Conservation (phyloP, 2,329 filamentous ascomycete species). For the Daldinia eschscholtzii region DNA sequence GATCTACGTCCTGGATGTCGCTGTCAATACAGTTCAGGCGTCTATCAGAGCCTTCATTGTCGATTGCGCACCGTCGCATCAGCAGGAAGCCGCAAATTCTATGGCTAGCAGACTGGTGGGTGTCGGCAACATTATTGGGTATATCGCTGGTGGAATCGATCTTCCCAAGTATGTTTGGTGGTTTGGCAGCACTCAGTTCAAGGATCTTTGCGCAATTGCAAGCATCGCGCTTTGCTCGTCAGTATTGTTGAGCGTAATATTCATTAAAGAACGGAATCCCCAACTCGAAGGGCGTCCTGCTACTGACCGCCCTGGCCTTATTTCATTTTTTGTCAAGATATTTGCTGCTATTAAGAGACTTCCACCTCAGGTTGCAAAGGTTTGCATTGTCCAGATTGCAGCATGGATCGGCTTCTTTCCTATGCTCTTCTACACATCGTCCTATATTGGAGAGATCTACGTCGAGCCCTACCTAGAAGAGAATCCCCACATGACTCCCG, state of each 20-base stretch:
- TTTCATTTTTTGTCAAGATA: slow-evolving; percentile 84
- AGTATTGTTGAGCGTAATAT: slow-evolving; percentile 75
- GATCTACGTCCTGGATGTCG: slow-evolving; percentile 92
- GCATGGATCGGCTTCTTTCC: slow-evolving; percentile 98
- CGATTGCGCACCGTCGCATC: slow-evolving; percentile 90
- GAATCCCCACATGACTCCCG: slow-evolving; percentile 81
- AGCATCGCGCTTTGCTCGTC: slow-evolving; percentile 78
- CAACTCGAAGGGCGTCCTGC: slow-evolving; percentile 74
- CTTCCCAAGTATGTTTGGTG: slow-evolving; percentile 81
- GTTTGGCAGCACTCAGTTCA: slow-evolving; percentile 90
- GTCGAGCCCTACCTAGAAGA: slow-evolving; percentile 82
- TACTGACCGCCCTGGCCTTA: slow-evolving; percentile 72
- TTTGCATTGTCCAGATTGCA: slow-evolving; percentile 85
- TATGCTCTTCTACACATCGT: slow-evolving; percentile 94
- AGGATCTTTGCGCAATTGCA: slow-evolving; percentile 89
- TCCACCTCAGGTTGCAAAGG: slow-evolving; percentile 83
- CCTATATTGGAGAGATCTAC: slow-evolving; percentile 93
- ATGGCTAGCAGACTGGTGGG: slow-evolving; percentile 92
- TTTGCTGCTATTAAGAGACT: slow-evolving; percentile 81
- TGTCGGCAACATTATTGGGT: slow-evolving; percentile 90
- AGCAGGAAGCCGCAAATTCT: slow-evolving; percentile 93
- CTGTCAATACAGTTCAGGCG: slow-evolving; percentile 95
- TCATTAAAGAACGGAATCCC: slow-evolving; percentile 85
- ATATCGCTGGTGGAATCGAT: slow-evolving; percentile 86
- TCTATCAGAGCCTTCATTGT: slow-evolving; percentile 92